These are phyloP conservation scores for Candida stauntonica DNA, from an alignment of 805 yeast species.

Conservation along the genomic window DNA sequence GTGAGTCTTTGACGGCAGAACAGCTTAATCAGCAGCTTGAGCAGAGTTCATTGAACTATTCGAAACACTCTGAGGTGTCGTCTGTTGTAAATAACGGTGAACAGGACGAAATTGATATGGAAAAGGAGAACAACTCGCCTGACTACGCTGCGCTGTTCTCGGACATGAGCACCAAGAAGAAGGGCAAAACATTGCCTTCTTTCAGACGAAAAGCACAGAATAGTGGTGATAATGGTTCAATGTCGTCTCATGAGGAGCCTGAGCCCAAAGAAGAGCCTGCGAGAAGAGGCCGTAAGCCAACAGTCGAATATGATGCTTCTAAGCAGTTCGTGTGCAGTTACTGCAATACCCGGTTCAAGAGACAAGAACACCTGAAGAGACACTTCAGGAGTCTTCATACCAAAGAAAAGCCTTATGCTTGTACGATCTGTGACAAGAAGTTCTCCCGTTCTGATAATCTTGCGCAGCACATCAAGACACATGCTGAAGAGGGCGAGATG, in stretches of 20 bases:
- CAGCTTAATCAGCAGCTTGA: background rate
- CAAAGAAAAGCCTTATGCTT: conserved; percentile 64
- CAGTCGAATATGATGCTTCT: conserved; percentile 47
- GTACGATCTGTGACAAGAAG: conserved; percentile 56
- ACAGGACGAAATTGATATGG: background rate
- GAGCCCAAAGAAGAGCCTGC: conserved; percentile 29
- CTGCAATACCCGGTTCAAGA: conserved; percentile 62
- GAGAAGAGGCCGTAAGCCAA: conserved; percentile 63
- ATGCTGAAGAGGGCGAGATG: conserved; percentile 22
- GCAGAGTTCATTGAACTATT: background rate
- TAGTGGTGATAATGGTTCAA: too few species aligned
- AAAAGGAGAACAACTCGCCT: conserved; percentile 23
- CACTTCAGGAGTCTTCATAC: conserved; percentile 73
- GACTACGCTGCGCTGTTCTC: conserved; percentile 30
- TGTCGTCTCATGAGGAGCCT: too few species aligned
- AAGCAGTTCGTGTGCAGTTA: conserved; percentile 61
- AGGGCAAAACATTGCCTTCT: conserved; percentile 16
- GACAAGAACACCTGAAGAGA: conserved; percentile 75
- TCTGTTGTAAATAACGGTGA: too few species aligned
- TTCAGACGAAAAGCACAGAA: conserved; percentile 7
- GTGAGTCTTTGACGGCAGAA: background rate
- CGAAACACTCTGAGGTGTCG: conserved; percentile 4
- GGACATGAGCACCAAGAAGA: conserved; percentile 20
- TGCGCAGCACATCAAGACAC: conserved; percentile 63
- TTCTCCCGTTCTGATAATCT: conserved; percentile 65